Evolutionary conservation across 345 rosid species (phyloP), one percentile per base, ranked within the genome.

Genomic region (Eucalyptus coolabah): DNA sequence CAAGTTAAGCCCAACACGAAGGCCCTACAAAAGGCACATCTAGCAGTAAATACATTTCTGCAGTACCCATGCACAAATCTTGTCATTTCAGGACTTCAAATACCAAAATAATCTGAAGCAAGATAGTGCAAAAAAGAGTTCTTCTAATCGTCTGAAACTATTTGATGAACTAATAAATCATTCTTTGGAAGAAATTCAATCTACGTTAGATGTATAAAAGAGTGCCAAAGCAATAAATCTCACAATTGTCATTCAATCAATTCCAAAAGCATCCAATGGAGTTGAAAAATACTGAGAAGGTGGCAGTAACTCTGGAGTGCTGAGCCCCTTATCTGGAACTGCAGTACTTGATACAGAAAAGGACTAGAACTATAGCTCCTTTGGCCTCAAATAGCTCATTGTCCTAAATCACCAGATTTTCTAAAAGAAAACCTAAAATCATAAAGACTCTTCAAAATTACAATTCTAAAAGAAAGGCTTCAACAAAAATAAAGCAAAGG

Each of bases 1-100:
- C 92, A 97, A 93, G 93, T 98, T 98, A 89, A 97, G 91, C 91
- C 99, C 99, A 89, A 97, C 99, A 51, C 96, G 98, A 88, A 98
- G 94, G 89, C 98, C 99, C 99, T 98, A 89, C 89, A 91, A 81
- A 37, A 89, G 90, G 47, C 86, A 88, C 40, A 37, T 40, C 16
- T 45, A 87, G 37, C 50, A 89, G 90, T 89, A 28, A 87, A 90
- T 69, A 65, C 45, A 90, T 42, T 49, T 80, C 83, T 72, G 89
- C 69, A 59, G 50, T 53, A 32, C 83, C 88, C 40, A 63, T 45
- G 60, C 63, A 89, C 59, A 28, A 82, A 85, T 32, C 44, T 34
- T 37, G 69, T 50, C 83, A 30, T 87, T 40, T 26, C 51, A 87
- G 63, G 45, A 86, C 65, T 8, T 51, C 65, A 77, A 40, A 37